These are phyloP conservation scores for Corinectria fuckeliana DNA, from an alignment of 2,329 filamentous ascomycete species.

Conservation along the genomic window DNA sequence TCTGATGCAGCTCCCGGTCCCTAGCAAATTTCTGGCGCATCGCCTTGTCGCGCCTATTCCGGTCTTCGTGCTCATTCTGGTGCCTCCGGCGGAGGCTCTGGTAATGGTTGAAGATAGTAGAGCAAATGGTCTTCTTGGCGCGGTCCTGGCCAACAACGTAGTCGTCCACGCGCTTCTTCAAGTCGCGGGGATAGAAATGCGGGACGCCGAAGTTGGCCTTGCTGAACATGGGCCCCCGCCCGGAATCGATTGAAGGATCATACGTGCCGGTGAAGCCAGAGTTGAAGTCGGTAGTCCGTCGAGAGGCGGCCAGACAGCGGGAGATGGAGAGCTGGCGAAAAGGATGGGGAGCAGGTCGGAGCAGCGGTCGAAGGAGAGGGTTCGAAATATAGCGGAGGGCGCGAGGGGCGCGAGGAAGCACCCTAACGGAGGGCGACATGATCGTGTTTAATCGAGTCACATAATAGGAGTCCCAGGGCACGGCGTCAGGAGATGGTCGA, in stretches of 20 bases:
- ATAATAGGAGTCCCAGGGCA: slow-evolving; percentile 29
- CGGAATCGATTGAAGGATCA: slow-evolving; percentile 59
- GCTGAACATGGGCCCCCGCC: slow-evolving; percentile 65
- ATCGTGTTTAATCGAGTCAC: slow-evolving; percentile 25
- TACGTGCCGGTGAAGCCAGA: slow-evolving; percentile 66
- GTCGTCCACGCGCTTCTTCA: slow-evolving; percentile 92
- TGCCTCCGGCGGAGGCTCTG: slow-evolving; percentile 81
- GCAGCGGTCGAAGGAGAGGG: slow-evolving; percentile 8
- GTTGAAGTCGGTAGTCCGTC: slow-evolving; percentile 58
- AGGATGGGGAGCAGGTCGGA: slow-evolving; percentile 6
- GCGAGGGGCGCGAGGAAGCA: slow-evolving; percentile 25
- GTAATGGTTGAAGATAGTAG: slow-evolving; percentile 96
- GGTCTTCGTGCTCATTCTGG: slow-evolving; percentile 75
- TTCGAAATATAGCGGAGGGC: slow-evolving; percentile 20
- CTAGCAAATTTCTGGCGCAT: slow-evolving; percentile 74
- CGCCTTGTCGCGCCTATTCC: slow-evolving; percentile 65
- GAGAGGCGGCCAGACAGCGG: slow-evolving; percentile 37
- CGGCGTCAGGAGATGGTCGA: slow-evolving; percentile 28
- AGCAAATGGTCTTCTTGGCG: slow-evolving; percentile 91
- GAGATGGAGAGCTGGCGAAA: slow-evolving; percentile 37
- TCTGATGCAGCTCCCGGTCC: slow-evolving; percentile 66
- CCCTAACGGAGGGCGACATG: slow-evolving; percentile 37
- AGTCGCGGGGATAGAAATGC: slow-evolving; percentile 67
- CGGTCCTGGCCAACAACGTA: slow-evolving; percentile 96
- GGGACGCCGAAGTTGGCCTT: slow-evolving; percentile 65